phyloP scores from a whole-genome alignment of 257 asterid genomes.

The Coffea eugenioides region DNA sequence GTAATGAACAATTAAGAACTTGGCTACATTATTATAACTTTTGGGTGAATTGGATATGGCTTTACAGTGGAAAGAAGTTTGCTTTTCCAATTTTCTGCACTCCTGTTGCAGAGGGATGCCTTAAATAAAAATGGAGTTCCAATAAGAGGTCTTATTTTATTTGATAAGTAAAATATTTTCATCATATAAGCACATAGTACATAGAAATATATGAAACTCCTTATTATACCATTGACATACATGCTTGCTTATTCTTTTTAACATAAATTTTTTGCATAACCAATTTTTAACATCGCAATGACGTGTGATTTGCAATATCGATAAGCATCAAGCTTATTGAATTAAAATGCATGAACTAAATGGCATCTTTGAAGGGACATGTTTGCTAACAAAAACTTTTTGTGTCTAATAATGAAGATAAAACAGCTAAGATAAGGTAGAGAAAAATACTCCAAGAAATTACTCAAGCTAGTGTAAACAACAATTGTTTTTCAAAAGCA shows the following conservation, averaged over 20 bases:
- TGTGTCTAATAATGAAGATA: background rate
- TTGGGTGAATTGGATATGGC: no score
- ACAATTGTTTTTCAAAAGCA: background rate
- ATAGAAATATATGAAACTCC: no score
- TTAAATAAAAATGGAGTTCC: no score
- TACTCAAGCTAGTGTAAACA: background rate
- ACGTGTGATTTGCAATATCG: background rate
- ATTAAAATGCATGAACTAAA: slow-evolving; percentile 1
- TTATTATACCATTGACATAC: background rate
- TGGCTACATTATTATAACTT: no score
- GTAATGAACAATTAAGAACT: no score
- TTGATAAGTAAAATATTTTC: no score
- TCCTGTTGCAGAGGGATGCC: background rate
- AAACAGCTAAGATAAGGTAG: background rate
- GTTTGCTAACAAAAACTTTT: background rate
- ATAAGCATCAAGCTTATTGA: background rate
- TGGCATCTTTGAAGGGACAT: background rate
- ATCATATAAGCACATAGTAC: no score
- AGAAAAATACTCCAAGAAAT: background rate
- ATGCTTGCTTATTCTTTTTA: background rate
- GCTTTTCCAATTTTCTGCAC: background rate
- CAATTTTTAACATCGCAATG: background rate
- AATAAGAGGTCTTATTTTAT: no score
- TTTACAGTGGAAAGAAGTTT: no score
- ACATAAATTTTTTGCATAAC: background rate